phyloP scores from a whole-genome alignment of 192 early-diverging fungal species.

The Kappamyces sp. region DNA sequence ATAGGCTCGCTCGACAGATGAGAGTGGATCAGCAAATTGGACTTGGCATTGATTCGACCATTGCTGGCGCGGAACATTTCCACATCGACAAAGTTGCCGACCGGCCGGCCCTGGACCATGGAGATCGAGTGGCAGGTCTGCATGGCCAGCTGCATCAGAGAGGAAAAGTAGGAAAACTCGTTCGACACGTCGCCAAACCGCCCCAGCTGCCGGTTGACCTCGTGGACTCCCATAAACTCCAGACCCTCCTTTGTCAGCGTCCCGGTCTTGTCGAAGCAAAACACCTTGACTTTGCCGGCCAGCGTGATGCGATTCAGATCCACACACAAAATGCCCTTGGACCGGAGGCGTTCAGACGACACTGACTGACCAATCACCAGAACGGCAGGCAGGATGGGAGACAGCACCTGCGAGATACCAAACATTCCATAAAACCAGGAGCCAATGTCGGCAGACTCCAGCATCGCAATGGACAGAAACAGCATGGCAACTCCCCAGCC shows the following conservation, averaged over 20 bases:
- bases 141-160: conserved; percentile 26
- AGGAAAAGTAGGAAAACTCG: conserved; percentile 27
- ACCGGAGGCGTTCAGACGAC: conserved; percentile 53
- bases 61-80: conserved; percentile 67
- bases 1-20: conserved; percentile 20
- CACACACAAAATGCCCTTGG: conserved; percentile 64
- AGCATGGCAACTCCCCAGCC: conserved; percentile 59
- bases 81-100: conserved; percentile 73
- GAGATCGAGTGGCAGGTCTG: conserved; percentile 65
- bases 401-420: conserved; percentile 62
- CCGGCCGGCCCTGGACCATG: conserved; percentile 42
- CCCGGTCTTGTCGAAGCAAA: conserved; percentile 76
- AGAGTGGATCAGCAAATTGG: conserved; percentile 47
- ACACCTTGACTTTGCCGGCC: conserved; percentile 70
- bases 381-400: conserved; percentile 66
- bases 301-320: conserved; percentile 68
- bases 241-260: conserved; percentile 72
- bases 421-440: conserved; percentile 75
- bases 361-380: conserved; percentile 71
- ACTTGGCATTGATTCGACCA: conserved; percentile 34
- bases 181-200: conserved; percentile 17
- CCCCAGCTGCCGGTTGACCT: conserved; percentile 3
- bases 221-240: conserved; percentile 53
- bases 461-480: conserved; percentile 18
- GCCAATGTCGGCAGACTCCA: conserved; percentile 43